Evolutionary conservation across 2,329 filamentous ascomycete species (phyloP).

Genomic region (Eurotiales sp.): DNA sequence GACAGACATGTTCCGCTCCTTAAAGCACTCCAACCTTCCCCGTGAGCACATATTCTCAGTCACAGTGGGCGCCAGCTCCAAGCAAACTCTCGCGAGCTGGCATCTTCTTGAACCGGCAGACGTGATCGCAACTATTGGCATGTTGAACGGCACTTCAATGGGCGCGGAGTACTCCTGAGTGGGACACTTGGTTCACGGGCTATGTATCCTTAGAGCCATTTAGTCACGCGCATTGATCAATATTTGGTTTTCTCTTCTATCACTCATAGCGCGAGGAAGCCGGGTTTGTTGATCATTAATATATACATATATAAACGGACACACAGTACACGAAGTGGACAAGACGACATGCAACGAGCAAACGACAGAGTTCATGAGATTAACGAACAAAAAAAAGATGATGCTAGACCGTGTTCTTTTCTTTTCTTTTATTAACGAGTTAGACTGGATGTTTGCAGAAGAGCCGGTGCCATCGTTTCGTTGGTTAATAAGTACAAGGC

Average conservation of each 20-base stretch:
- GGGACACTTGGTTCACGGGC: background rate
- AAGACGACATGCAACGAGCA: background rate
- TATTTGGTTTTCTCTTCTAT: background rate
- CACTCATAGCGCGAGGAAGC: background rate
- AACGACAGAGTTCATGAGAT: background rate
- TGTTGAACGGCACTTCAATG: slow-evolving; percentile 45
- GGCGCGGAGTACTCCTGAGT: slow-evolving; percentile 13
- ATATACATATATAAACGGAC: background rate
- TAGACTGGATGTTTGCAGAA: background rate
- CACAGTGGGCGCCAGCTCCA: slow-evolving; percentile 86
- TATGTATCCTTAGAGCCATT: too few relatives aligned
- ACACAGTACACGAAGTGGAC: background rate
- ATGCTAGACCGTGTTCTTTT: background rate
- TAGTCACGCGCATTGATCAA: background rate
- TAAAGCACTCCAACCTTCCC: slow-evolving; percentile 57
- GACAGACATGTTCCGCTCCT: slow-evolving; percentile 75
- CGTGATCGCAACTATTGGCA: slow-evolving; percentile 65
- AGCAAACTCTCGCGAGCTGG: slow-evolving; percentile 86
- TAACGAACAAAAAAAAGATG: background rate
- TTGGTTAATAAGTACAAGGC: background rate
- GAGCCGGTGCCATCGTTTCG: background rate
- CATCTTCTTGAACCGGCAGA: slow-evolving; percentile 85
- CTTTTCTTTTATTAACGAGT: background rate
- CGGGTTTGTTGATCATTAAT: background rate
- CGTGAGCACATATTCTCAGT: slow-evolving; percentile 77